phyloP scores from a whole-genome alignment of 495 filamentous ascomycete genomes.

The Collariella sp. region DNA sequence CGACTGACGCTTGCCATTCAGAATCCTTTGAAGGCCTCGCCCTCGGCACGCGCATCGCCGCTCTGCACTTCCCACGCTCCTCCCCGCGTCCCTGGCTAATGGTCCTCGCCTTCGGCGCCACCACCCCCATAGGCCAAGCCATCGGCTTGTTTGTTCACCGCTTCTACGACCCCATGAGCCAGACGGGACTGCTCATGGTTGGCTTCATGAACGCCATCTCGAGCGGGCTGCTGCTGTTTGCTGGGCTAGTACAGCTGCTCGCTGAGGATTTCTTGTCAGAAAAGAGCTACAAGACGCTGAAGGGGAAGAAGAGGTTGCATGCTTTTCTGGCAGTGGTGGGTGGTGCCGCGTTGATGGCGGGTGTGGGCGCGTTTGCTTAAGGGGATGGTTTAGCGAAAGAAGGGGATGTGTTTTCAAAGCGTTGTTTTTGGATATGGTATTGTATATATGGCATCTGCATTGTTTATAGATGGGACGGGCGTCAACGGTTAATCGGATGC shows the following conservation, averaged over 20 bases:
- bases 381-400: too few relatives aligned
- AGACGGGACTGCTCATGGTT: slow-evolving; percentile 79
- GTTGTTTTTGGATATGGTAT: neutral
- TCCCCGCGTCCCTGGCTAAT: slow-evolving; percentile 78
- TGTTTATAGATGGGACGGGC: neutral
- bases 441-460: neutral
- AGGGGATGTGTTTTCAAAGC: neutral
- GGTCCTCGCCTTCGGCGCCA: slow-evolving; percentile 84
- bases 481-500: slow-evolving; percentile 9
- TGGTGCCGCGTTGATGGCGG: slow-evolving; percentile 74
- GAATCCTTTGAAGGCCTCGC: slow-evolving; percentile 66
- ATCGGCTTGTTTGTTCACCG: slow-evolving; percentile 75
- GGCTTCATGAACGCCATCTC: slow-evolving; percentile 90
- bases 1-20: neutral
- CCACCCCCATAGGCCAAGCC: slow-evolving; percentile 84
- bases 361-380: slow-evolving; percentile 83
- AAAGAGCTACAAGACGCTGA: slow-evolving; percentile 68
- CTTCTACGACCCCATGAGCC: slow-evolving; percentile 73
- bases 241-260: slow-evolving; percentile 81
- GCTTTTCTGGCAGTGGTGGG: slow-evolving; percentile 70
- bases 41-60: slow-evolving; percentile 64
- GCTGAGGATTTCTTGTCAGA: slow-evolving; percentile 92
- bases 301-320: slow-evolving; percentile 59
- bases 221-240: slow-evolving; percentile 79
- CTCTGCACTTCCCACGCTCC: slow-evolving; percentile 49